phyloP scores from a whole-genome alignment of 169 alveolate species.

The Condylostoma magnum region DNA sequence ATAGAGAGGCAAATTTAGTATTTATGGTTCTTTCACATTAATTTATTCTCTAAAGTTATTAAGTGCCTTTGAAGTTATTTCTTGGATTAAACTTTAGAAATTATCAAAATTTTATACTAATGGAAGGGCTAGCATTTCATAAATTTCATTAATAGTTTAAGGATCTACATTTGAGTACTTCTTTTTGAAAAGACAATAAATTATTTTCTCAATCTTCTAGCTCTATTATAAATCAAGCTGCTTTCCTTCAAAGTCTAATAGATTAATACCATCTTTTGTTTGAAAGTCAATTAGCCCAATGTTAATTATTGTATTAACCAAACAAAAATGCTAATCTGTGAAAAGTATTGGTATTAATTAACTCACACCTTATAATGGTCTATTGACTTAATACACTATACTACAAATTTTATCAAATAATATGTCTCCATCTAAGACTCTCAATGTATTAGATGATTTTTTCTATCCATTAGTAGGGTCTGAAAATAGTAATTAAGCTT shows the following conservation, averaged over 20 bases:
- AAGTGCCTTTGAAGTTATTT: too few species aligned
- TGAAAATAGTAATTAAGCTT: conserved; percentile 55
- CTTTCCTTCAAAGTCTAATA: conserved; percentile 17
- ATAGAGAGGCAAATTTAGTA: too few species aligned
- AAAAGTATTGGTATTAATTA: conserved; percentile 49
- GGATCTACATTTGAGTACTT: conserved; percentile 11
- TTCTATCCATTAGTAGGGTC: conserved; percentile 17
- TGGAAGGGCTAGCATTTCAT: conserved; percentile 33
- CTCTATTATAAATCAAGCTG: too few species aligned
- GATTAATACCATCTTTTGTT: neutral
- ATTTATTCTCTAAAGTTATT: too few species aligned
- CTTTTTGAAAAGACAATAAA: neutral
- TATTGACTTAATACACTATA: neutral
- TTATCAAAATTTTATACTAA: neutral
- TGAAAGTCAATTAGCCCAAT: conserved; percentile 35
- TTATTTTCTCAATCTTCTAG: conserved; percentile 15
- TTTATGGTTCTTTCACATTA: too few species aligned
- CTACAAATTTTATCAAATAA: neutral
- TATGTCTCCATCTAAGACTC: conserved; percentile 13
- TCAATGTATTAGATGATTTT: conserved; percentile 15
- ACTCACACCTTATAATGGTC: conserved; percentile 32
- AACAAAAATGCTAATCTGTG: conserved; percentile 40
- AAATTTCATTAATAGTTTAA: conserved; percentile 38
- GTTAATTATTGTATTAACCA: conserved; percentile 35
- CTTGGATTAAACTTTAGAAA: too few species aligned